Percentiles rank a stretch among this genome's conserved stretches.
Conservation (phyloP, 208 protist genomes). For the Trypanosoma lewisi region DNA sequence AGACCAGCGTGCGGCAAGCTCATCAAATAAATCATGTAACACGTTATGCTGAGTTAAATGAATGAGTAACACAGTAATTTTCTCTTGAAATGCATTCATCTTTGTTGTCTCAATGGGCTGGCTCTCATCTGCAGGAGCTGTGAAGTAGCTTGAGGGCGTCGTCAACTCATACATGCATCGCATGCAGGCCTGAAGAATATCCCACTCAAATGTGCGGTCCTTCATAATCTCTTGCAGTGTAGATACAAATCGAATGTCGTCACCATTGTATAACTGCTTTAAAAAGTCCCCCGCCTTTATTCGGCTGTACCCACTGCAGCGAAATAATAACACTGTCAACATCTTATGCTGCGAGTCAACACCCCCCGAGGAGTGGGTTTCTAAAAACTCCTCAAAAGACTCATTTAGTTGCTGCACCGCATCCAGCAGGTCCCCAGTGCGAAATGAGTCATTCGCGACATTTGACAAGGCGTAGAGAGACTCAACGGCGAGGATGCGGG, state of each 20-base stretch:
- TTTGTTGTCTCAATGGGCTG: slow-evolving; percentile 45
- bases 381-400: slow-evolving; percentile 75
- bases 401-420: slow-evolving; percentile 64
- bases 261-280: slow-evolving; percentile 59
- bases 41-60: slow-evolving; percentile 36
- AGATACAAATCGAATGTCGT: slow-evolving; percentile 45
- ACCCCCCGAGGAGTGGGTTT: slow-evolving; percentile 24
- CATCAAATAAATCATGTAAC: slow-evolving; percentile 43
- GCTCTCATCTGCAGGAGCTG: slow-evolving; percentile 24
- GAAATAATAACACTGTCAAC: slow-evolving; percentile 76
- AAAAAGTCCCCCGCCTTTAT: slow-evolving; percentile 67
- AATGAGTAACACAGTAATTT: slow-evolving; percentile 47
- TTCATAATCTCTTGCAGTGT: slow-evolving; percentile 51
- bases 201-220: slow-evolving; percentile 65
- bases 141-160: slow-evolving; percentile 76
- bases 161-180: slow-evolving; percentile 82
- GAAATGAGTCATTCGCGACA: slow-evolving; percentile 50
- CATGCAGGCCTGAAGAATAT: slow-evolving; percentile 65
- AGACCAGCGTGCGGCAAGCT: slow-evolving; percentile 52
- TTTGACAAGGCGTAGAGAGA: slow-evolving; percentile 73
- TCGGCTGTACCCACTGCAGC: slow-evolving; percentile 73
- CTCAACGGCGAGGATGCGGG: slow-evolving; percentile 64
- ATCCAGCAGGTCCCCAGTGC: slow-evolving; percentile 52
- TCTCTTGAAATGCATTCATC: slow-evolving; percentile 63
- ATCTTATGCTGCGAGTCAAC: slow-evolving; percentile 55